Evolutionary conservation across 116 monocot species (phyloP), one percentile per base, ranked within the genome.

Genomic region (Thalassia testudinum): DNA sequence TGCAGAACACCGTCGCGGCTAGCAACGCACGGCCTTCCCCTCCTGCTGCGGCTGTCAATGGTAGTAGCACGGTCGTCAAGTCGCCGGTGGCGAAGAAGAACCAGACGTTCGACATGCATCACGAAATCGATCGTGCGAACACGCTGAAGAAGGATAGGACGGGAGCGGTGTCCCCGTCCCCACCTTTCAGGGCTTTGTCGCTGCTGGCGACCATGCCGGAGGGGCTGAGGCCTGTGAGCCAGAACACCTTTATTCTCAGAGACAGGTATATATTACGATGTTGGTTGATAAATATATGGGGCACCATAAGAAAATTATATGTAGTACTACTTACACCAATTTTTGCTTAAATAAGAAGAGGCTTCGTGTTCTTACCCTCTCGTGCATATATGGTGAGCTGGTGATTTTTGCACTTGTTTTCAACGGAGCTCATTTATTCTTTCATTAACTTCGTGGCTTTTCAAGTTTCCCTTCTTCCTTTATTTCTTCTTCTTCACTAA

Each of bases 161-260:
- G 45, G 7, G 4, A 5, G 18, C 45, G 2, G 18, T 20, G 19
- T 24, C 62, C 3, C 14, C 52, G n/a, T 12, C 59, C 2, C 27
- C 23, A 16, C 42, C 42, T 7, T 13, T 47, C 61, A 15, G 40
- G 57, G 1, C 57, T 54, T 2, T 51, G 26, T 29, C 58, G 19
- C 10, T 28, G 16, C 11, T 13, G 42, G 16, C 49, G 10, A 27
- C 57, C 22, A 67, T 78, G 68, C 59, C 70, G 17, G 62, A 54
- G 14, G 75, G 65, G 5, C 25, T 57, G 21, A 58, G 62, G 15
- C 63, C 87, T 5, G 81, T 93, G 37, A 75, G 54, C 48, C 75
- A 77, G 58, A 93, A 83, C 61, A 77, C 68, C 57, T 93, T 93
- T 75, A 24, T 93, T 0, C 18, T 80, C 14, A 74, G 80, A 13